Evolutionary conservation across 2,329 filamentous ascomycete species (phyloP).

Genomic region (Penicillium sp.): DNA sequence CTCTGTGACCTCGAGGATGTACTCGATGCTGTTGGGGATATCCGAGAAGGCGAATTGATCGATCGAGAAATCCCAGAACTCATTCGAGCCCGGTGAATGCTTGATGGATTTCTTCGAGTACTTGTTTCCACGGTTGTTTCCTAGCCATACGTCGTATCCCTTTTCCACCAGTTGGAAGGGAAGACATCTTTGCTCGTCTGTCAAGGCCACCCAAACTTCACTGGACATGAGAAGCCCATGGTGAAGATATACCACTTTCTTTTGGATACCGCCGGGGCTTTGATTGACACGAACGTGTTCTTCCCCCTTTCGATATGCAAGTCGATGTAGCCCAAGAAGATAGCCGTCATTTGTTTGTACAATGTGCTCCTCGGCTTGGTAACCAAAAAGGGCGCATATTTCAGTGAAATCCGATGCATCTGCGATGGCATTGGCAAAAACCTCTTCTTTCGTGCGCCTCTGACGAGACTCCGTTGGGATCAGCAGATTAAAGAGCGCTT

Average conservation of each 20-base stretch:
- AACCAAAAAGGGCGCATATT: conserved; percentile 87
- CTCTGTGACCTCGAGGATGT: conserved; percentile 80
- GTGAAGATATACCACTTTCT: conserved; percentile 90
- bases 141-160: conserved; percentile 96
- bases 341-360: conserved; percentile 94
- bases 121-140: conserved; percentile 98
- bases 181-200: conserved; percentile 79
- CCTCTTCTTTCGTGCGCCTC: conserved; percentile 68
- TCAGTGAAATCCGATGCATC: conserved; percentile 91
- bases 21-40: conserved; percentile 91
- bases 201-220: conserved; percentile 95
- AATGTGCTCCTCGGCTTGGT: conserved; percentile 93
- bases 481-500: conserved; percentile 77
- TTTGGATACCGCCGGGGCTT: conserved; percentile 64
- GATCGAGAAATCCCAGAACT: conserved; percentile 98
- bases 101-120: conserved; percentile 94
- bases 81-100: conserved; percentile 68
- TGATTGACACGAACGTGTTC: conserved; percentile 76
- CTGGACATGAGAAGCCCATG: conserved; percentile 98
- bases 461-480: conserved; percentile 69
- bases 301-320: conserved; percentile 81
- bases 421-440: conserved; percentile 73
- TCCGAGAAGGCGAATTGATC: conserved; percentile 98
- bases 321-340: conserved; percentile 81
- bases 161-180: conserved; percentile 86